Conservation (phyloP, 2,329 filamentous ascomycete species). For the Monosporascus sp. region DNA sequence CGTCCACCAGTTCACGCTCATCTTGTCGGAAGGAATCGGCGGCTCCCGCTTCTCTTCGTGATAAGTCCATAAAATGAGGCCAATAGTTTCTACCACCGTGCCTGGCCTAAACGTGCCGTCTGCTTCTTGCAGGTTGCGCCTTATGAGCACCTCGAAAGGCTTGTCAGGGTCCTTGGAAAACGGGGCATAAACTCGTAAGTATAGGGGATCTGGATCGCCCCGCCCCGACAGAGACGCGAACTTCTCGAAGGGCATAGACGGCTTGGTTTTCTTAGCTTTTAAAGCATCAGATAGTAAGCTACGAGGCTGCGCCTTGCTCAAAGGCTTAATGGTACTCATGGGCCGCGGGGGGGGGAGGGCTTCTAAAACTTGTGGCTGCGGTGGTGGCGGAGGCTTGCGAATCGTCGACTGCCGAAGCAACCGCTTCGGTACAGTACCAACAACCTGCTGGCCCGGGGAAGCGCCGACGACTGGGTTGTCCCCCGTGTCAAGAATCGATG, state of each 20-base stretch:
- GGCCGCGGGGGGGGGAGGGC: slow-evolving; percentile 68
- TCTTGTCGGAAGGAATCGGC: slow-evolving; percentile 56
- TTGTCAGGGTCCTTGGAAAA: slow-evolving; percentile 61
- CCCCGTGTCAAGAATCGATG: slow-evolving; percentile 63
- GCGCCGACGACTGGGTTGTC: slow-evolving; percentile 52
- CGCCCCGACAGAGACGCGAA: slow-evolving; percentile 74
- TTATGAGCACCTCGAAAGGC: slow-evolving; percentile 67
- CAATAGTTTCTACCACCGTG: slow-evolving; percentile 76
- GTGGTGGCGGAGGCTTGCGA: slow-evolving; percentile 53
- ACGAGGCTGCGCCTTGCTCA: slow-evolving; percentile 64
- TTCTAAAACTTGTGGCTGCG: slow-evolving; percentile 53
- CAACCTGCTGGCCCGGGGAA: slow-evolving; percentile 52
- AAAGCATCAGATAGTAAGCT: slow-evolving; percentile 68
- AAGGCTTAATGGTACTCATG: slow-evolving; percentile 55
- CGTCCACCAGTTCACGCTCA: slow-evolving; percentile 78
- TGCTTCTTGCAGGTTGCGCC: slow-evolving; percentile 63
- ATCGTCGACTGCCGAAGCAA: slow-evolving; percentile 59
- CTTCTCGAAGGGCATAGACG: slow-evolving; percentile 66
- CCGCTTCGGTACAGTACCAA: slow-evolving; percentile 59
- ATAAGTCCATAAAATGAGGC: slow-evolving; percentile 72
- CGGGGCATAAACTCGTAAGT: slow-evolving; percentile 71
- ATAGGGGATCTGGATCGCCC: slow-evolving; percentile 70
- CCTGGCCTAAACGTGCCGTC: slow-evolving; percentile 58
- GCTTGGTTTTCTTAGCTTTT: slow-evolving; percentile 65
- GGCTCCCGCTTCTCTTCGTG: slow-evolving; percentile 71